Percentiles rank a stretch among this genome's conserved stretches.
These are phyloP conservation scores for Ceratobasidium sp. DNA, from an alignment of 1,284 basidiomycete species.

Conservation along the genomic window DNA sequence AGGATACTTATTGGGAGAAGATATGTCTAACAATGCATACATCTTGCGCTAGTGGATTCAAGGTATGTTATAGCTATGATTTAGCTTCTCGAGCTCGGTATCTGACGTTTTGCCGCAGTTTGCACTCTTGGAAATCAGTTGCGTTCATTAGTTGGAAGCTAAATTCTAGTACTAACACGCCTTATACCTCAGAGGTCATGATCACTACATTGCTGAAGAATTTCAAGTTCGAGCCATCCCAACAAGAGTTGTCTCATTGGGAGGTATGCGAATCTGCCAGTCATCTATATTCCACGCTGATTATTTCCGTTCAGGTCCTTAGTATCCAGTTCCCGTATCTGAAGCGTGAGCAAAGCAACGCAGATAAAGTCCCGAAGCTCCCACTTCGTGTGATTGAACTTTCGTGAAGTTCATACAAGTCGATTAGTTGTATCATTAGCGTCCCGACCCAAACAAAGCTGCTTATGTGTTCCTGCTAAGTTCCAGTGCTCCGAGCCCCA, in stretches of 20 bases:
- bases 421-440: no score
- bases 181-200: conserved; percentile 6
- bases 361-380: not conserved
- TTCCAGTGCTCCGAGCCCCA: no score
- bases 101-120: not conserved
- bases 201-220: conserved; percentile 5
- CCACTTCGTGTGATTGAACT: not conserved
- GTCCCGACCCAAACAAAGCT: no score
- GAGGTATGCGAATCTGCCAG: conserved; percentile 3
- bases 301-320: conserved; percentile 6
- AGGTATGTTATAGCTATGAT: not conserved
- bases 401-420: not conserved
- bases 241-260: conserved; percentile 16
- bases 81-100: not conserved
- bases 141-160: not conserved
- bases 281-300: not conserved
- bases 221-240: conserved; percentile 37
- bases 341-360: not conserved
- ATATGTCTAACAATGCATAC: not conserved
- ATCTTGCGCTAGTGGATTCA: conserved; percentile 23
- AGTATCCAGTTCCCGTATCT: conserved; percentile 22
- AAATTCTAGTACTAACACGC: not conserved
- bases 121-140: conserved; percentile 40
- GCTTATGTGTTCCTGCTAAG: no score
- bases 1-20: not conserved